Percentiles rank a stretch among this genome's conserved stretches.
phyloP scores from a whole-genome alignment of 164 flowering plant species.

The grape (Vitis vinifera) region DNA sequence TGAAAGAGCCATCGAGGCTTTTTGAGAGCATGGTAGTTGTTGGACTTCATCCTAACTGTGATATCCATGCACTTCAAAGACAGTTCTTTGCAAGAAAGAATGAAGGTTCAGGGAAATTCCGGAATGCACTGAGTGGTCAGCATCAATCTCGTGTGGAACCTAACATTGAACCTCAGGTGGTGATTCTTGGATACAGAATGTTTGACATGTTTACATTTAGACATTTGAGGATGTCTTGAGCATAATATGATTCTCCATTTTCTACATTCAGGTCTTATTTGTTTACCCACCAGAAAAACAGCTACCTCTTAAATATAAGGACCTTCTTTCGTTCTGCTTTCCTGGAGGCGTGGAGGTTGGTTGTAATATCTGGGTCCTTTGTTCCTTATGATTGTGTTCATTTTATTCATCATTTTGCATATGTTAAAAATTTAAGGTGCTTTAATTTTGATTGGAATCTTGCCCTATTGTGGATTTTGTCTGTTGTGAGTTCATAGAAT shows the following conservation, averaged over 20 bases:
- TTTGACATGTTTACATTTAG: neutral
- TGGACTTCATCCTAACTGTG: constrained; percentile 92
- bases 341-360: constrained; percentile 96
- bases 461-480: neutral
- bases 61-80: constrained; percentile 65
- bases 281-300: constrained; percentile 92
- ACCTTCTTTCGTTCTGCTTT: constrained; percentile 96
- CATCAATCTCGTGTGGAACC: constrained; percentile 72
- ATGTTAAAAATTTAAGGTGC: neutral
- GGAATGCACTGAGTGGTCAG: constrained; percentile 52
- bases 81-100: constrained; percentile 55
- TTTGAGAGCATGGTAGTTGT: constrained; percentile 99
- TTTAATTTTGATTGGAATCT: neutral
- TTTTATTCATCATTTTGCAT: neutral
- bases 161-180: constrained; percentile 91
- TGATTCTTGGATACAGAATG: constrained; percentile 7
- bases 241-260: constrained; percentile 1
- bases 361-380: neutral
- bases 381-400: neutral
- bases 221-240: constrained; percentile 2
- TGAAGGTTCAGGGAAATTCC: constrained; percentile 70
- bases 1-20: constrained; percentile 82
- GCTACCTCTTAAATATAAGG: constrained; percentile 88
- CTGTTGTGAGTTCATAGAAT: neutral
- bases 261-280: constrained; percentile 79